These are phyloP conservation scores for Geotrichum candidum DNA, from an alignment of 1,139 yeast species.

Conservation along the genomic window DNA sequence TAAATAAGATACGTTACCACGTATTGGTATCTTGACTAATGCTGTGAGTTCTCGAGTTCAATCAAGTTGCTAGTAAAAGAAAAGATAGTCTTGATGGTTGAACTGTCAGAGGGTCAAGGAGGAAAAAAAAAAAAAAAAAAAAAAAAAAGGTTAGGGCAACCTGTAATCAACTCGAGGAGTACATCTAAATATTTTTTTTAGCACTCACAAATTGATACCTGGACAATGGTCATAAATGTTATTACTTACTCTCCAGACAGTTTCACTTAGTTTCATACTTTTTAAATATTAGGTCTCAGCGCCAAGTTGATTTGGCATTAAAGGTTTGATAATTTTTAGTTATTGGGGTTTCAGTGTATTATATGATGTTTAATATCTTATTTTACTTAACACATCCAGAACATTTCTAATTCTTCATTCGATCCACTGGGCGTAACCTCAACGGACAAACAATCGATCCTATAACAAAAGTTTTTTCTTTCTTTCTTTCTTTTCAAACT, in stretches of 20 bases:
- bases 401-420: no score
- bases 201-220: not conserved
- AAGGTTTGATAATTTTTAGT: no score
- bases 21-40: not conserved
- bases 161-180: not conserved
- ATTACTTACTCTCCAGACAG: no score
- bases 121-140: not conserved
- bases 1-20: not conserved
- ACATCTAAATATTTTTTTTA: no score
- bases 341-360: no score
- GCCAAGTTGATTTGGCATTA: not conserved
- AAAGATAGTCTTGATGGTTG: not conserved
- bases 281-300: no score
- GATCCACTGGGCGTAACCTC: no score
- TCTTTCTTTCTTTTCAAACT: not conserved
- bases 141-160: not conserved
- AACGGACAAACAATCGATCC: no score
- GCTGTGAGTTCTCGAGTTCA: not conserved
- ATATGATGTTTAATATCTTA: no score
- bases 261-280: no score
- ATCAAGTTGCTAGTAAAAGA: not conserved
- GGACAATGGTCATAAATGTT: not conserved
- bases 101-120: not conserved
- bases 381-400: no score
- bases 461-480: no score